Evolutionary conservation across 78 protist genomes (phyloP).

Genomic region (Diacronema lutheri): DNA sequence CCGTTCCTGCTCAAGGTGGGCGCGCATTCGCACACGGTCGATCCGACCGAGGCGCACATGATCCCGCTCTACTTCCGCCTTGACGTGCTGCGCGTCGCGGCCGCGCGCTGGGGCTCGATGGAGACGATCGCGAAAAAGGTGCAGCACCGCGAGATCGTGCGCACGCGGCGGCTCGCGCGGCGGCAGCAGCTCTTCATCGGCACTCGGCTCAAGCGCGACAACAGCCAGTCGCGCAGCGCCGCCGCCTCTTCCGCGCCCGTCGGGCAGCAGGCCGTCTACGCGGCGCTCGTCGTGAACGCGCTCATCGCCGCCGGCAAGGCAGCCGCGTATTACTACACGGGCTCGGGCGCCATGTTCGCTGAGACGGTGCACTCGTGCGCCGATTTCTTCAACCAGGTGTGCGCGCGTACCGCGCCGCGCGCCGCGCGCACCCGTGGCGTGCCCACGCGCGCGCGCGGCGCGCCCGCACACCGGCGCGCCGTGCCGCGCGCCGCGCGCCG

Average conservation of each 20-base stretch:
- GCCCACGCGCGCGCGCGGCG: neutral
- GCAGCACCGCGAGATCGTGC: neutral
- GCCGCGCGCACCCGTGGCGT: neutral
- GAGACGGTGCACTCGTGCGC: conserved; percentile 53
- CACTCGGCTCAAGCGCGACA: too few relatives aligned
- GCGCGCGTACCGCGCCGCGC: neutral
- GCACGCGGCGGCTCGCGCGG: neutral
- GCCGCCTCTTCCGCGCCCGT: neutral
- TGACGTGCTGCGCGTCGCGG: too few relatives aligned
- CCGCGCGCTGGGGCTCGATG: too few relatives aligned
- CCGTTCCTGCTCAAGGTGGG: too few relatives aligned
- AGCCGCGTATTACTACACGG: conserved; percentile 13
- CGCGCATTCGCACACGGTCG: too few relatives aligned
- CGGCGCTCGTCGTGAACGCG: conserved; percentile 24
- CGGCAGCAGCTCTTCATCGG: neutral
- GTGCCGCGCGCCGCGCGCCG: too few relatives aligned
- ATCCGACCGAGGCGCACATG: too few relatives aligned
- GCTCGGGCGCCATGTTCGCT: conserved; percentile 45
- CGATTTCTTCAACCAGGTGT: conserved; percentile 45
- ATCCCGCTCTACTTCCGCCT: too few relatives aligned
- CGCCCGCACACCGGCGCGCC: too few relatives aligned
- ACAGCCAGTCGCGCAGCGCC: neutral
- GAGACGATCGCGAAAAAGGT: neutral
- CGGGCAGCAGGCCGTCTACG: conserved; percentile 18
- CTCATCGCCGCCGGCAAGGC: conserved; percentile 18